Percentiles rank a stretch among this genome's conserved stretches.
Conservation (phyloP, 805 yeast species). For the Candida andamanensis region DNA sequence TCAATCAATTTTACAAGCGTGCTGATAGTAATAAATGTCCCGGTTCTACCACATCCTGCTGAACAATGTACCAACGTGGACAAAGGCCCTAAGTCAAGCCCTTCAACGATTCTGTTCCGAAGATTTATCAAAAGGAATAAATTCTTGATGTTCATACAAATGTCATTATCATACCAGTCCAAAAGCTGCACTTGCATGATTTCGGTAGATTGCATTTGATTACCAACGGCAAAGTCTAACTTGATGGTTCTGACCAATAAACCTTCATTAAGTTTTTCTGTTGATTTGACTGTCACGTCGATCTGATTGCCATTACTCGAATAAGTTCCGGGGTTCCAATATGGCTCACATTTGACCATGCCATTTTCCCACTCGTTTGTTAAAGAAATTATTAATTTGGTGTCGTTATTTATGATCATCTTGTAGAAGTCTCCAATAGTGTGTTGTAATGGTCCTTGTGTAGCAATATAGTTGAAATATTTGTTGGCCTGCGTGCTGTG, state of each 20-base stretch:
- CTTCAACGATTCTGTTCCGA: slow-evolving; percentile 17
- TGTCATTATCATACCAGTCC: slow-evolving; percentile 82
- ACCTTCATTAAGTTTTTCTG: slow-evolving; percentile 9
- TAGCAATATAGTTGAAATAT: slow-evolving; percentile 51
- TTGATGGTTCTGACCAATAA: slow-evolving; percentile 35
- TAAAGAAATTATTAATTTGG: slow-evolving; percentile 66
- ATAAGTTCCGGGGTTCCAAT: slow-evolving; percentile 66
- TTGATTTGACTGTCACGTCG: slow-evolving; percentile 22
- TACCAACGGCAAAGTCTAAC: background rate
- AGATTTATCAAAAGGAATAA: slow-evolving; percentile 43
- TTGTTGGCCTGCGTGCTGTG: slow-evolving; percentile 4
- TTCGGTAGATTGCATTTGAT: slow-evolving; percentile 15
- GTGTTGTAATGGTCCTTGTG: slow-evolving; percentile 78
- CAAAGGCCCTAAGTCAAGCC: slow-evolving; percentile 10
- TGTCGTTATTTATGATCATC: slow-evolving; percentile 57
- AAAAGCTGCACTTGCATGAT: slow-evolving; percentile 71
- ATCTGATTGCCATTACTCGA: slow-evolving; percentile 22
- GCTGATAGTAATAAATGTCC: slow-evolving; percentile 51
- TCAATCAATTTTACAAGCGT: slow-evolving; percentile 19
- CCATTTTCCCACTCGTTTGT: slow-evolving; percentile 75
- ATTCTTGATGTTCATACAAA: slow-evolving; percentile 51
- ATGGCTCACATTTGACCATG: slow-evolving; percentile 70
- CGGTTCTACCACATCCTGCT: slow-evolving; percentile 97
- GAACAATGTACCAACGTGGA: slow-evolving; percentile 86
- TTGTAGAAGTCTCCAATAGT: slow-evolving; percentile 86